Evolutionary conservation across 306 rosid genomes (phyloP).

Genomic region (Sicyos baderoa): DNA sequence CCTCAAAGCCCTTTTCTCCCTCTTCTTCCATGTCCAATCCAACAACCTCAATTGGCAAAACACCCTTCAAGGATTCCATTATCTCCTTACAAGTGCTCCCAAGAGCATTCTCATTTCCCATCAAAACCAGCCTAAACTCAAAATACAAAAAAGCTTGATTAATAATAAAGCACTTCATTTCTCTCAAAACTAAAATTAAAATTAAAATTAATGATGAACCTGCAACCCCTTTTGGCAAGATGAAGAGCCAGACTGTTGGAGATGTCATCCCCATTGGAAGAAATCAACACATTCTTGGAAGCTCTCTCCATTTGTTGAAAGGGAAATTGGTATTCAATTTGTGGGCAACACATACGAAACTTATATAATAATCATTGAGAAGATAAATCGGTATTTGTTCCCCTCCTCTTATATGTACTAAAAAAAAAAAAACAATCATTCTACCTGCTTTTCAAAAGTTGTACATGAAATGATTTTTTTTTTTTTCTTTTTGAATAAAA

Average conservation of each 20-base stretch:
- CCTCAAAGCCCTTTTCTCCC: slow-evolving; percentile 34
- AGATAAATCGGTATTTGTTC: too few species aligned
- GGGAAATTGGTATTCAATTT: neutral
- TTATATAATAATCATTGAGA: too few species aligned
- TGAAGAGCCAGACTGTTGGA: slow-evolving; percentile 55
- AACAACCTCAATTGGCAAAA: slow-evolving; percentile 39
- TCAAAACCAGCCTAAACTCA: slow-evolving; percentile 59
- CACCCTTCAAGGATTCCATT: slow-evolving; percentile 27
- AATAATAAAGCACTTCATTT: neutral
- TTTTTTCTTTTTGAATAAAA: too few species aligned
- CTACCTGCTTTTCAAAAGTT: too few species aligned
- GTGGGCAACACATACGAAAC: too few species aligned
- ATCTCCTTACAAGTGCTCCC: slow-evolving; percentile 27
- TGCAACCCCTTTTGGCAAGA: slow-evolving; percentile 76
- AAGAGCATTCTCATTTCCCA: slow-evolving; percentile 50
- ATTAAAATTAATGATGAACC: slow-evolving; percentile 32
- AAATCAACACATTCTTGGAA: slow-evolving; percentile 51
- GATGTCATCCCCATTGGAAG: slow-evolving; percentile 59
- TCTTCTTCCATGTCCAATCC: slow-evolving; percentile 54
- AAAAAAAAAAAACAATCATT: too few species aligned
- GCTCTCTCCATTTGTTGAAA: slow-evolving; percentile 21
- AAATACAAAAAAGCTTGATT: neutral
- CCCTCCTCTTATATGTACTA: too few species aligned
- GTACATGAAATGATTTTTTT: too few species aligned
- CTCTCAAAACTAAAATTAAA: neutral